These are phyloP conservation scores for Diaporthe sp. DNA, from an alignment of 2,329 filamentous ascomycete genomes.

Conservation along the genomic window DNA sequence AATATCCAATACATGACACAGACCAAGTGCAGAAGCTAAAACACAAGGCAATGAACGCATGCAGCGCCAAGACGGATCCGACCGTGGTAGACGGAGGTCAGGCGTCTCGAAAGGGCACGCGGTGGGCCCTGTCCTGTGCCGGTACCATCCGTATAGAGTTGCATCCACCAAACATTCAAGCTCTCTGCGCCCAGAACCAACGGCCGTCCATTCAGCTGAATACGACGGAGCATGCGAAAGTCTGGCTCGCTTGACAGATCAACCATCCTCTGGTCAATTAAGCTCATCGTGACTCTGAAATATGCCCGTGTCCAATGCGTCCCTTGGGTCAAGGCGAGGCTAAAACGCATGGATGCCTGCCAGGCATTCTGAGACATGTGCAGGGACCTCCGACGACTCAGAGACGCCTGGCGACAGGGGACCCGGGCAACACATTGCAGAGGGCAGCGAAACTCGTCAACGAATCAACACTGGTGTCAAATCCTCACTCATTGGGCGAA, in stretches of 20 bases:
- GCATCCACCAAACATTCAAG: conserved; percentile 11
- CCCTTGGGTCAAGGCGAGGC: background rate
- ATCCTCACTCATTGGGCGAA: background rate
- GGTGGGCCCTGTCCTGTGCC: conserved; percentile 9
- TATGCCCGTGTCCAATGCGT: background rate
- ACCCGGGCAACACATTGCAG: background rate
- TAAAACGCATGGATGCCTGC: conserved; percentile 27
- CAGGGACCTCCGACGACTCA: conserved; percentile 28
- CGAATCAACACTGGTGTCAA: conserved; percentile 9
- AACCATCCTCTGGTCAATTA: background rate
- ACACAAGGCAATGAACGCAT: conserved; percentile 16
- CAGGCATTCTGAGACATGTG: conserved; percentile 27
- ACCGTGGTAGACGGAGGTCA: conserved; percentile 21
- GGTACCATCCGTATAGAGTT: background rate
- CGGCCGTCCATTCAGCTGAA: background rate
- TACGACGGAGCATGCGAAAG: background rate
- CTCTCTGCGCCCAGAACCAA: background rate
- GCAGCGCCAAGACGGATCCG: conserved; percentile 28
- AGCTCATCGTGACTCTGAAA: conserved; percentile 2
- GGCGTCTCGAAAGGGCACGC: conserved; percentile 8
- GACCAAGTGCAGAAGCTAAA: conserved; percentile 21
- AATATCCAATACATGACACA: conserved; percentile 25
- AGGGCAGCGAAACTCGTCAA: background rate
- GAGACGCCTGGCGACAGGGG: conserved; percentile 28
- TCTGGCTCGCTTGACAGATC: conserved; percentile 16